Percentiles rank a stretch among this genome's conserved stretches.
Evolutionary conservation across 2,329 filamentous ascomycete species (phyloP).

Genomic region (Arthrobotrys sphaeroides): DNA sequence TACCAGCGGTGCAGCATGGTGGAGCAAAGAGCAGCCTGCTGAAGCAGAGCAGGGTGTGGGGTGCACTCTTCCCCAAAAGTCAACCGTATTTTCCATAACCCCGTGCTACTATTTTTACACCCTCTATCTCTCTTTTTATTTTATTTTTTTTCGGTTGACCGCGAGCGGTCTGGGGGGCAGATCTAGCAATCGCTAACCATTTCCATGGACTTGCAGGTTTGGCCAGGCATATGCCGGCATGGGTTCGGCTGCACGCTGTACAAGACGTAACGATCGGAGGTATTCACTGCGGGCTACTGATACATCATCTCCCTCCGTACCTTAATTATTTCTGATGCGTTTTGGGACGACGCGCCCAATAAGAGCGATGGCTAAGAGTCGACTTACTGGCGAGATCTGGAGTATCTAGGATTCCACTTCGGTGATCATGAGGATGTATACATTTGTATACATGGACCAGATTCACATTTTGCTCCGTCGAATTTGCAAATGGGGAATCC

Average conservation of each 20-base stretch:
- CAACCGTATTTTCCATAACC: slow-evolving; percentile 15
- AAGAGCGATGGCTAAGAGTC: not conserved
- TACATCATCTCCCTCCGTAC: slow-evolving; percentile 11
- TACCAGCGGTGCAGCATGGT: not conserved
- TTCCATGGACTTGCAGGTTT: slow-evolving; percentile 12
- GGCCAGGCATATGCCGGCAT: slow-evolving; percentile 3
- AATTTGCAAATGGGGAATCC: slow-evolving; percentile 14
- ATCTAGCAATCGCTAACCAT: slow-evolving; percentile 33
- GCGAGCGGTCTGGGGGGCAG: slow-evolving; percentile 15
- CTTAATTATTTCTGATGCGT: slow-evolving; percentile 4
- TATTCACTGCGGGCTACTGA: slow-evolving; percentile 42
- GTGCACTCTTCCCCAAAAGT: slow-evolving; percentile 10
- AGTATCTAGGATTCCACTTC: not conserved
- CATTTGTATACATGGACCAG: not conserved
- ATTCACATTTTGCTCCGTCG: not conserved
- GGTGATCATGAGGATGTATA: not conserved
- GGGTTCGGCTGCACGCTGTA: slow-evolving; percentile 13
- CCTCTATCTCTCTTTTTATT: no score
- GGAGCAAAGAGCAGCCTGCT: not conserved
- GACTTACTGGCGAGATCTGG: not conserved
- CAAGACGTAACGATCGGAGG: slow-evolving; percentile 31
- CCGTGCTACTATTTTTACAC: slow-evolving; percentile 45
- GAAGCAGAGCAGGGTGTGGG: not conserved
- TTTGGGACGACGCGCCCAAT: slow-evolving; percentile 2
- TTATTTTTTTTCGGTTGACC: slow-evolving; percentile 23